A percentile compares a stretch with the other conserved stretches of the same genome.
Evolutionary conservation across 1,139 yeast species (phyloP).

Genomic region (Candida pseudoviswanathii): DNA sequence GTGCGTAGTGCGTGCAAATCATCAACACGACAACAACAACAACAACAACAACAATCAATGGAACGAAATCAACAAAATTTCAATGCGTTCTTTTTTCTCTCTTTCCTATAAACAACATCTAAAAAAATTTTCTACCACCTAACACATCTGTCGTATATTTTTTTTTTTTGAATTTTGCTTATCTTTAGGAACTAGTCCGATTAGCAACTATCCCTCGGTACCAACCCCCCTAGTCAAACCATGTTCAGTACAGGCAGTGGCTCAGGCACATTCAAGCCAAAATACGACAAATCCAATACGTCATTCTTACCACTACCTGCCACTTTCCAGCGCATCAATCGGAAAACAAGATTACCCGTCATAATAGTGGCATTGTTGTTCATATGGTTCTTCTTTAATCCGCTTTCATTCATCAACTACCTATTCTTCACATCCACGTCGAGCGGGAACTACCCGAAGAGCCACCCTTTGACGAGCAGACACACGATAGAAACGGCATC

Average conservation of each 20-base stretch:
- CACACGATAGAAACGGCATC: slow-evolving; percentile 46
- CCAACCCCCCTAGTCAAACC: not conserved
- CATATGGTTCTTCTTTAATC: slow-evolving; percentile 29
- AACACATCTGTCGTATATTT: no score
- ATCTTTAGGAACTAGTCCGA: no score
- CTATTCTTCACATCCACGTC: slow-evolving; percentile 12
- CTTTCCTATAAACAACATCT: no score
- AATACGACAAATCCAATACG: slow-evolving; percentile 21
- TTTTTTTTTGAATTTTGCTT: no score
- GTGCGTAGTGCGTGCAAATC: no score
- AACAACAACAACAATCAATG: no score
- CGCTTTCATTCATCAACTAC: slow-evolving; percentile 18
- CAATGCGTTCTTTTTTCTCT: no score
- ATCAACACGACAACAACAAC: no score
- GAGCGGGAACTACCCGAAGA: slow-evolving; percentile 26
- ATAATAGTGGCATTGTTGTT: slow-evolving; percentile 22
- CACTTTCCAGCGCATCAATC: slow-evolving; percentile 25
- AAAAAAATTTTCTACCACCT: no score
- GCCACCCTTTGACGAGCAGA: slow-evolving; percentile 38
- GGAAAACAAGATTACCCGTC: slow-evolving; percentile 20
- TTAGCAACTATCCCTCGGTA: no score
- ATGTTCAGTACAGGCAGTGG: slow-evolving; percentile 7
- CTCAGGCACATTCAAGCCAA: slow-evolving; percentile 26
- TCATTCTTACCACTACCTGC: slow-evolving; percentile 39
- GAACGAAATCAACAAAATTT: no score